A percentile compares a stretch with the other conserved stretches of the same genome.
Evolutionary conservation across 768 basidiomycete genomes (phyloP).

Genomic region (Hypholoma fasciculare): DNA sequence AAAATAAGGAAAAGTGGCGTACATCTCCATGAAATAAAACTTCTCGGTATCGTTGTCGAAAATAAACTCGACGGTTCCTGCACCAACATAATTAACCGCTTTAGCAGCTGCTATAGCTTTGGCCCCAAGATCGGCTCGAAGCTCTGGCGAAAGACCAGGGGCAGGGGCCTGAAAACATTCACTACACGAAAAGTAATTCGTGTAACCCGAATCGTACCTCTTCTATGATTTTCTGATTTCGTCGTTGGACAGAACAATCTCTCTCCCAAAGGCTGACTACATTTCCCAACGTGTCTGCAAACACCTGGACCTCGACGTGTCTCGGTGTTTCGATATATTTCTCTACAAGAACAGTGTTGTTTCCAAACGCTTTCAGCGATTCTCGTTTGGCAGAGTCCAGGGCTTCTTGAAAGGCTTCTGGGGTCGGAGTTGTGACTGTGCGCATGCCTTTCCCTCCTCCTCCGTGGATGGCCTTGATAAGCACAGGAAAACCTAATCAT

Average conservation of each 20-base stretch:
- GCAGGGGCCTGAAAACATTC: conserved; percentile 65
- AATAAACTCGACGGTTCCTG: conserved; percentile 96
- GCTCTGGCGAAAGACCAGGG: conserved; percentile 77
- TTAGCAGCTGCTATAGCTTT: conserved; percentile 93
- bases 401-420: conserved; percentile 75
- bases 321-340: conserved; percentile 85
- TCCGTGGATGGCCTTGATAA: conserved; percentile 96
- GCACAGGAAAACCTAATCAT: conserved; percentile 74
- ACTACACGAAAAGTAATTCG: neutral
- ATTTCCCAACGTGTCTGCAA: conserved; percentile 79
- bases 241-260: conserved; percentile 87
- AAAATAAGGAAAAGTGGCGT: conserved; percentile 21
- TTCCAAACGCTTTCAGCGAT: conserved; percentile 84
- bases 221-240: conserved; percentile 96
- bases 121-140: conserved; percentile 76
- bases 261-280: conserved; percentile 96
- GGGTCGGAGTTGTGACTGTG: conserved; percentile 55
- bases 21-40: conserved; percentile 98
- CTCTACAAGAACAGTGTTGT: conserved; percentile 85
- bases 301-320: conserved; percentile 94
- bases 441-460: conserved; percentile 98
- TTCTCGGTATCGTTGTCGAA: conserved; percentile 87
- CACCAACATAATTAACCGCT: conserved; percentile 90
- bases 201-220: conserved; percentile 50
- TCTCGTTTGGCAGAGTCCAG: conserved; percentile 89